Conservation (phyloP, 257 asterid genomes). For the Fraxinus quadrangulata region DNA sequence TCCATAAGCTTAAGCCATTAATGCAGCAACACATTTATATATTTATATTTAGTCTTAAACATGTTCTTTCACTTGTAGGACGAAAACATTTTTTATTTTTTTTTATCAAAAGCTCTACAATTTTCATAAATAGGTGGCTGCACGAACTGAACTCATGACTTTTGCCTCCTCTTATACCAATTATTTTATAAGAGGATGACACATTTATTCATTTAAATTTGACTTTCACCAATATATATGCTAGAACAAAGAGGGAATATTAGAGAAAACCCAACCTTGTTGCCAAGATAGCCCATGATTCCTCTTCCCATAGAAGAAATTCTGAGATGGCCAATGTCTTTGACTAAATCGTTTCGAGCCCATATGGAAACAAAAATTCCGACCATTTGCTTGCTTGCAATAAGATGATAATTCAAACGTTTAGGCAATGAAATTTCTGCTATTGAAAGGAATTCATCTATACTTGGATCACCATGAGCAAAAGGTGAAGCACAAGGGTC, state of each 20-base stretch:
- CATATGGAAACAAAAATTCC: slow-evolving; percentile 80
- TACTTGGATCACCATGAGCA: slow-evolving; percentile 23
- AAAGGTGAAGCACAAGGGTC: slow-evolving; percentile 40
- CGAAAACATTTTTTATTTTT: no score
- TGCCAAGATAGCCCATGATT: slow-evolving; percentile 93
- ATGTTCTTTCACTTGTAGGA: no score
- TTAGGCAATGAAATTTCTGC: slow-evolving; percentile 44
- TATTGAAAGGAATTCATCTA: slow-evolving; percentile 36
- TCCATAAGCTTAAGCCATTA: no score
- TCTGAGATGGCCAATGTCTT: slow-evolving; percentile 71
- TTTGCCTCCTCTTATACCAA: neutral
- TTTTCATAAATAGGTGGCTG: neutral
- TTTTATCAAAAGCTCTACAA: no score
- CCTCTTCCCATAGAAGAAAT: slow-evolving; percentile 84
- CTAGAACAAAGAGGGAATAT: neutral
- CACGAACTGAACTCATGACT: neutral
- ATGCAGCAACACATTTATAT: no score
- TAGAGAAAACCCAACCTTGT: slow-evolving; percentile 57
- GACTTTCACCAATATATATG: neutral
- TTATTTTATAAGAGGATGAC: no score
- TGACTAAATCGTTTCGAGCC: slow-evolving; percentile 67
- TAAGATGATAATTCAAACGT: slow-evolving; percentile 50
- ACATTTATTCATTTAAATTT: no score
- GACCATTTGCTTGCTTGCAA: slow-evolving; percentile 92
- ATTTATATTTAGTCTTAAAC: no score